Base-by-base conservation (phyloP, 2,329 filamentous ascomycete genomes). In the Xylariaceae sp. region DNA sequence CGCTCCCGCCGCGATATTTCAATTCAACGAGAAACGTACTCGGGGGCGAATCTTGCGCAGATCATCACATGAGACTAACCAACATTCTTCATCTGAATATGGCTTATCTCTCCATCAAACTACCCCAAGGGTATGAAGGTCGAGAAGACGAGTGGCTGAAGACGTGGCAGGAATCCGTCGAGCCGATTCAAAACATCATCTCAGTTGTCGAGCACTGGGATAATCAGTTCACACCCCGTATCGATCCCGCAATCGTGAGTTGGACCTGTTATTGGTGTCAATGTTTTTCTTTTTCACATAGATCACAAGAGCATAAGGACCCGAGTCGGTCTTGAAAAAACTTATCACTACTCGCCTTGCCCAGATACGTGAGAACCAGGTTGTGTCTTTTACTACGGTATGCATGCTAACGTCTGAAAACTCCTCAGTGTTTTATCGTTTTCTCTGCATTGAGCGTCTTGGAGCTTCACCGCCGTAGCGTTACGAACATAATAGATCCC, bases 211-310 rank as follows among this genome's bases (percentile, higher is more conserved):
- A 59, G 28, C 60, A 71, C 33, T 72, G 69, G 69, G 59, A 69
- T 46, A 64, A 59, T 36, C 56, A 62, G 5, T 66, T 63, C 44
- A 67, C 58, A 28, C 50, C 62, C 31, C 58, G 54, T 2, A 66
- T 69, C 5, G 68, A 71, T 43, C 68, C 69, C 10, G 69, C 68
- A n/a, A 63, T 71, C 40, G 53, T 55, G 40, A 55, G 53, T 28
- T 54, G 4, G 1, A 42, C 36, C 22, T 2, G 3, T 5, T n/a
- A 19, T 28, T 22, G 5, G 6, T 31, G 45, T 40, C 33, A 18
- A 22, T 6, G 39, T 14, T 5, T 9, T 36, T 40, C 17, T 22
- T 31, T 43, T 33, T n/a, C 2, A 16, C 42, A 39, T 2, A 38
- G 16, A 38, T 38, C 34, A 38, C 9, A 16, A 38, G 16, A 38